Base-by-base conservation (phyloP, 1,284 basidiomycete species). In the Heterobasidion occidentale region DNA sequence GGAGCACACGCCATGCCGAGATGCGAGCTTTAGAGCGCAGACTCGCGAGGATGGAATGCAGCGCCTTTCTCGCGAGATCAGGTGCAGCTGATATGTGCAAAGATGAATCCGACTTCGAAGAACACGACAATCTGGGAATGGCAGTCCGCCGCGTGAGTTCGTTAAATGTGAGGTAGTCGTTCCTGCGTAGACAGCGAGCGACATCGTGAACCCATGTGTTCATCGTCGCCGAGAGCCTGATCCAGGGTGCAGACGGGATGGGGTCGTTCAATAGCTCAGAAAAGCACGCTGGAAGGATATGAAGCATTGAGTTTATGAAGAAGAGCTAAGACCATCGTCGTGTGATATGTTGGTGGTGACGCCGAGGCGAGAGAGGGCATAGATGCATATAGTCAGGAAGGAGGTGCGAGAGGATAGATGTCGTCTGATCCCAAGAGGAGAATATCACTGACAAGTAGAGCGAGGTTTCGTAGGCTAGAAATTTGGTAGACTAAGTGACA, bases 401-500 rank as follows among this genome's bases (percentile, higher is more conserved):
- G 15, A 86, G 74, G 60, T 80, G 77, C 1, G 79, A 74, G 46
- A 85, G 72, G 56, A 85, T 75, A 11, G 84, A 77, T 3, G 76
- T 77, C 2, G 79, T 78, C 67, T 88, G 81, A 35, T 72, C 72
- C 0, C 78, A 73, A 3, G 77, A 77, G 55, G 76, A 71, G 69
- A 86, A 88, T 9, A 86, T 59, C 15, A 78, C 69, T 19, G 84
- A 76, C 33, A 87, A 73, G 65, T 76, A 78, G 19, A 88, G 70
- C 0, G 86, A 88, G 6, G 77, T 84, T 69, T 88, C 83, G 65
- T 86, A 88, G 7, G 79, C 86, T 88, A 62, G 17, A 46, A 8
- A 46, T 27, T n/a, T 46, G 36, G 53, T 11, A 50, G 27, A 48
- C 45, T 12, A 11, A 27, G 27, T 42, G 46, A 33, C n/a, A 19